Evolutionary conservation across 2,329 filamentous ascomycete species (phyloP).

Genomic region (Diaporthe longicolla): DNA sequence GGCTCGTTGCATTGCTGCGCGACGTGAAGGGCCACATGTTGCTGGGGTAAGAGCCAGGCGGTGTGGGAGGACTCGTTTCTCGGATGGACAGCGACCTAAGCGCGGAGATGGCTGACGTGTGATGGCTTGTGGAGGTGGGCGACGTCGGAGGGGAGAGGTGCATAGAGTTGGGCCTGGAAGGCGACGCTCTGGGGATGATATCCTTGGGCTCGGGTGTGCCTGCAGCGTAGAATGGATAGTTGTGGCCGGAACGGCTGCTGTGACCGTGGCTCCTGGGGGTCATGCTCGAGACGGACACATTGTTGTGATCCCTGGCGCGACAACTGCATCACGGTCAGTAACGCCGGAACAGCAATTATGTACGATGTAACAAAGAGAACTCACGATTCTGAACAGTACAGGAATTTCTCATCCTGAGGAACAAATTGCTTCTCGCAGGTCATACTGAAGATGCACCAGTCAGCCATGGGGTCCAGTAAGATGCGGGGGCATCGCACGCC

Average conservation of each 20-base stretch:
- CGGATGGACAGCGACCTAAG: constrained; percentile 68
- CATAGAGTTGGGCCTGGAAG: constrained; percentile 70
- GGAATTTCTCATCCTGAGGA: constrained; percentile 67
- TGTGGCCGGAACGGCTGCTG: constrained; percentile 45
- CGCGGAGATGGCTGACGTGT: constrained; percentile 68
- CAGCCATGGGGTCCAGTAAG: constrained; percentile 46
- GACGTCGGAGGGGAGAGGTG: constrained; percentile 69
- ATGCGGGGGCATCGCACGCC: constrained; percentile 52
- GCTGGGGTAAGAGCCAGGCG: constrained; percentile 57
- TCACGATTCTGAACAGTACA: constrained; percentile 76
- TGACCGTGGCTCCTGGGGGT: constrained; percentile 43
- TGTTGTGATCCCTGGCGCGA: constrained; percentile 66
- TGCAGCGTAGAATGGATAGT: constrained; percentile 61
- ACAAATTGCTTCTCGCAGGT: constrained; percentile 77
- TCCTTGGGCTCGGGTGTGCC: constrained; percentile 69
- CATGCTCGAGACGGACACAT: constrained; percentile 49
- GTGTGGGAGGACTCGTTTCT: constrained; percentile 69
- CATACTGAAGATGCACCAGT: constrained; percentile 64
- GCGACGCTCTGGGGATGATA: constrained; percentile 75
- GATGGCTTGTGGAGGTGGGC: constrained; percentile 59
- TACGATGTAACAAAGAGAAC: constrained; percentile 48
- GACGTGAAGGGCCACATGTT: constrained; percentile 67
- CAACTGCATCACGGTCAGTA: constrained; percentile 58
- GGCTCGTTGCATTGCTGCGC: constrained; percentile 65
- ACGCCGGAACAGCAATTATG: constrained; percentile 29